phyloP scores from a whole-genome alignment of 306 rosid species.

The Fragaria iinumae region DNA sequence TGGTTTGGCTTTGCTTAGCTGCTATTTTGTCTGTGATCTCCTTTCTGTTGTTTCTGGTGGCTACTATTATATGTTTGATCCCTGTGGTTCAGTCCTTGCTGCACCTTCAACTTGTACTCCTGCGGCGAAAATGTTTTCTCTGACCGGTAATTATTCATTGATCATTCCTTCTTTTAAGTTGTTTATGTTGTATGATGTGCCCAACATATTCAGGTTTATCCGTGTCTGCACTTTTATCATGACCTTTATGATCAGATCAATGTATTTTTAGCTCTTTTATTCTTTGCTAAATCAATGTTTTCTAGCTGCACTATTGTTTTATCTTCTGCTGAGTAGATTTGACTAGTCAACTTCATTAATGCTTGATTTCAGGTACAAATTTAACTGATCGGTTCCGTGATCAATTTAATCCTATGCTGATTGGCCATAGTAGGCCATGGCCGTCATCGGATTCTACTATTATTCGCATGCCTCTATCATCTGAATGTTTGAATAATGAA shows the following conservation, averaged over 20 bases:
- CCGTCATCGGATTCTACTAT: slow-evolving; percentile 74
- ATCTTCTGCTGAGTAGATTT: slow-evolving; percentile 6
- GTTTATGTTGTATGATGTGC: neutral
- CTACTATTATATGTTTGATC: slow-evolving; percentile 89
- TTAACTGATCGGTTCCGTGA: slow-evolving; percentile 72
- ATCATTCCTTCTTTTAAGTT: neutral
- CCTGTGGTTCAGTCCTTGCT: slow-evolving; percentile 74
- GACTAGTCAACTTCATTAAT: slow-evolving; percentile 18
- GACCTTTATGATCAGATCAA: neutral
- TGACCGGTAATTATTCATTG: slow-evolving; percentile 55
- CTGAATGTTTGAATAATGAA: slow-evolving; percentile 61
- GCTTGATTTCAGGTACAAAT: slow-evolving; percentile 70
- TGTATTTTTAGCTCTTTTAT: neutral
- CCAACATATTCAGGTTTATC: neutral
- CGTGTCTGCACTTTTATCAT: neutral
- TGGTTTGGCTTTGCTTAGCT: slow-evolving; percentile 87
- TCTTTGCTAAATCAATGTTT: neutral
- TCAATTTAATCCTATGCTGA: slow-evolving; percentile 87
- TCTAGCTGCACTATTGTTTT: neutral
- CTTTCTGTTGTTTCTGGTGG: slow-evolving; percentile 83
- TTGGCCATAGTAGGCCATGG: slow-evolving; percentile 64
- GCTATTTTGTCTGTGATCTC: slow-evolving; percentile 77
- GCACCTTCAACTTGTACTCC: slow-evolving; percentile 66
- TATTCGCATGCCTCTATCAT: slow-evolving; percentile 90
- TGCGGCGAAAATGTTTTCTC: slow-evolving; percentile 77